phyloP scores from a whole-genome alignment of 2,329 filamentous ascomycete species.

The Cryphonectria naterciae region DNA sequence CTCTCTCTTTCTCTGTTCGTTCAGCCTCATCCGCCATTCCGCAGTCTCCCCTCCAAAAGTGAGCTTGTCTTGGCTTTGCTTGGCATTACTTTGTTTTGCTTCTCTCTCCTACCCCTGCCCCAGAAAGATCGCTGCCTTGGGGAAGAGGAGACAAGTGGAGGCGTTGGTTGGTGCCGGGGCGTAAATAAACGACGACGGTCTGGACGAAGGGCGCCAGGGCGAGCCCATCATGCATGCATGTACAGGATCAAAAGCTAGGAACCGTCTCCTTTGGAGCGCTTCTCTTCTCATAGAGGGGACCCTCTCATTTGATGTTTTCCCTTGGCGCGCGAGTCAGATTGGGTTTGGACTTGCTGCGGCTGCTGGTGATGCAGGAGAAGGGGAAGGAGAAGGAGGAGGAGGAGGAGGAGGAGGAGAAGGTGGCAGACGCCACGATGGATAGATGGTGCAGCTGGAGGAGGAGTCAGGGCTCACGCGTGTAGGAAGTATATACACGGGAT shows the following conservation, averaged over 20 bases:
- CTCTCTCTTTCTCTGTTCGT: too few relatives aligned
- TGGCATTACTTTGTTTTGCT: not conserved
- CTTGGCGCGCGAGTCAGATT: not conserved
- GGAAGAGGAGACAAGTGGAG: not conserved
- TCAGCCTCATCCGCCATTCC: slow-evolving; percentile 14
- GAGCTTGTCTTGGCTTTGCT: too few relatives aligned
- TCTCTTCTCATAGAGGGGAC: not conserved
- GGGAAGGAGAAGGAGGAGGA: not conserved
- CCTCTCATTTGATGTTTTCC: too few relatives aligned
- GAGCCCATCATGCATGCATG: not conserved
- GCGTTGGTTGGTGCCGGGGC: not conserved
- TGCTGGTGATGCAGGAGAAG: not conserved
- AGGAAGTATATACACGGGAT: not conserved
- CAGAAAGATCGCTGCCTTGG: not conserved
- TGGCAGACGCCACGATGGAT: not conserved
- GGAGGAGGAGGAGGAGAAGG: too few relatives aligned
- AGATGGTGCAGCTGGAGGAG: not conserved
- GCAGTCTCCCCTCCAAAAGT: not conserved
- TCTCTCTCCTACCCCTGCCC: not conserved
- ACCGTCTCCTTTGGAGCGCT: not conserved
- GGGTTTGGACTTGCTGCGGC: not conserved
- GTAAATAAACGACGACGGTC: not conserved
- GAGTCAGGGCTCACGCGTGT: not conserved
- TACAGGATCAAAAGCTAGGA: not conserved
- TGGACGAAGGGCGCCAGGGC: not conserved